phyloP scores from a whole-genome alignment of 225 moss, liverwort and hornwort genomes.

The Climacium dendroides region DNA sequence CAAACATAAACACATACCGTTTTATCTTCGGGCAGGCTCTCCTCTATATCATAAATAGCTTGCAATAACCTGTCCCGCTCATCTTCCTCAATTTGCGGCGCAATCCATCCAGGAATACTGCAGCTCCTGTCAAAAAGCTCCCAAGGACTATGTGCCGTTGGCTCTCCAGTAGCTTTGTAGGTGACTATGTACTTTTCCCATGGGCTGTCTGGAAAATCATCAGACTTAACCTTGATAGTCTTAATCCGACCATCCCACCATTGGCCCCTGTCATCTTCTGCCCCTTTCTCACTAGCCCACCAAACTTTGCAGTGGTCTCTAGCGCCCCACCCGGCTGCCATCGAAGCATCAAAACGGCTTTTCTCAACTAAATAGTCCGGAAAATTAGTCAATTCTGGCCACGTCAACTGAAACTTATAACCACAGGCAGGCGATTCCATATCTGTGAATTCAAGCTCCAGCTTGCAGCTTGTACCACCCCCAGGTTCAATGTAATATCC shows the following conservation, averaged over 20 bases:
- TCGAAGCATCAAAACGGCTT: slow-evolving; percentile 70
- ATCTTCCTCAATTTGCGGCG: slow-evolving; percentile 33
- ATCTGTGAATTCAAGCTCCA: slow-evolving; percentile 68
- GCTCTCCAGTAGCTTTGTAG: slow-evolving; percentile 51
- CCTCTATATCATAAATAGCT: slow-evolving; percentile 32
- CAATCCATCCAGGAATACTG: slow-evolving; percentile 44
- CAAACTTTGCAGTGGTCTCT: slow-evolving; percentile 95
- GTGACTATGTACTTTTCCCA: slow-evolving; percentile 72
- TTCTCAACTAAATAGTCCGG: slow-evolving; percentile 92
- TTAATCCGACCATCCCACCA: slow-evolving; percentile 98
- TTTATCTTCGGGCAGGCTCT: slow-evolving; percentile 11
- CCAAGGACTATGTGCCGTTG: slow-evolving; percentile 77
- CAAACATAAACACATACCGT: not conserved
- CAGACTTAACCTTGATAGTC: slow-evolving; percentile 44
- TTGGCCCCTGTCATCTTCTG: slow-evolving; percentile 36
- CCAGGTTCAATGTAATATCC: slow-evolving; percentile 54
- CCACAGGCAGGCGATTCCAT: slow-evolving; percentile 29
- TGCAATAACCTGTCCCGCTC: slow-evolving; percentile 26
- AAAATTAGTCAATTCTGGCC: slow-evolving; percentile 75
- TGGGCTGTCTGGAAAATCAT: slow-evolving; percentile 75
- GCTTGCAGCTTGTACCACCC: slow-evolving; percentile 60
- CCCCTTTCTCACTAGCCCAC: slow-evolving; percentile 71
- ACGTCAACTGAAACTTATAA: slow-evolving; percentile 49
- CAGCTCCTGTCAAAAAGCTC: slow-evolving; percentile 74
- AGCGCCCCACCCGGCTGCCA: slow-evolving; percentile 63